A percentile compares a stretch with the other conserved stretches of the same genome.
phyloP scores from a whole-genome alignment of 2,329 filamentous ascomycete species.

The Scedosporium apiospermum region DNA sequence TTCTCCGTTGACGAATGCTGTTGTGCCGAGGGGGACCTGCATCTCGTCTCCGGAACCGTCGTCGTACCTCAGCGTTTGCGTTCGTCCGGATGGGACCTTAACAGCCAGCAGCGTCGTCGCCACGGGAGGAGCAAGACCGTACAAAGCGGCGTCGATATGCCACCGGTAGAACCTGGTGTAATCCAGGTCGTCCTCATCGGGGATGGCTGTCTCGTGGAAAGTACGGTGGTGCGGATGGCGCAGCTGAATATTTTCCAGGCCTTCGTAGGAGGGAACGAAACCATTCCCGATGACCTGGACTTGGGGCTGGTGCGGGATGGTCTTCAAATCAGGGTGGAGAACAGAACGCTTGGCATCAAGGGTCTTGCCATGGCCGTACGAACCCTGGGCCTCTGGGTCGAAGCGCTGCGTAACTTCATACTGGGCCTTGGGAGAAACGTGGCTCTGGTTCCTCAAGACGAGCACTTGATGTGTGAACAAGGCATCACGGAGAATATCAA shows the following conservation, averaged over 20 bases:
- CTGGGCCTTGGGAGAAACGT: slow-evolving; percentile 59
- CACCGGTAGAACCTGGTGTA: slow-evolving; percentile 60
- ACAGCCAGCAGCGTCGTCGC: slow-evolving; percentile 67
- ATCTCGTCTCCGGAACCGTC: slow-evolving; percentile 59
- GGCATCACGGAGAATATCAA: slow-evolving; percentile 51
- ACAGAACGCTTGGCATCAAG: slow-evolving; percentile 55
- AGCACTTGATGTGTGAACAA: slow-evolving; percentile 62
- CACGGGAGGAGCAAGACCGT: slow-evolving; percentile 63
- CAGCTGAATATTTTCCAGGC: slow-evolving; percentile 56
- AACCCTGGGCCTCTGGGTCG: slow-evolving; percentile 52
- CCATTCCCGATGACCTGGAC: slow-evolving; percentile 76
- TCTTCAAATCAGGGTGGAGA: slow-evolving; percentile 71
- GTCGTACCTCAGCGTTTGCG: slow-evolving; percentile 62
- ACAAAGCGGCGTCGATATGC: slow-evolving; percentile 74
- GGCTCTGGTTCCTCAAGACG: slow-evolving; percentile 58
- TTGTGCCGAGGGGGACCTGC: slow-evolving; percentile 63
- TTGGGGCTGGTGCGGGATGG: slow-evolving; percentile 69
- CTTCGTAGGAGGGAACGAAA: slow-evolving; percentile 59
- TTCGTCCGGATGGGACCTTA: slow-evolving; percentile 56
- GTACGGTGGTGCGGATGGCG: slow-evolving; percentile 69
- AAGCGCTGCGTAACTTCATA: slow-evolving; percentile 66
- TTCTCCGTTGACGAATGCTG: slow-evolving; percentile 64
- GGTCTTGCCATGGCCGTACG: slow-evolving; percentile 70
- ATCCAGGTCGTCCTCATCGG: slow-evolving; percentile 38
- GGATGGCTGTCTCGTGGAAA: slow-evolving; percentile 59